phyloP scores from a whole-genome alignment of 2,329 filamentous ascomycete genomes.

The Botrytis porri region DNA sequence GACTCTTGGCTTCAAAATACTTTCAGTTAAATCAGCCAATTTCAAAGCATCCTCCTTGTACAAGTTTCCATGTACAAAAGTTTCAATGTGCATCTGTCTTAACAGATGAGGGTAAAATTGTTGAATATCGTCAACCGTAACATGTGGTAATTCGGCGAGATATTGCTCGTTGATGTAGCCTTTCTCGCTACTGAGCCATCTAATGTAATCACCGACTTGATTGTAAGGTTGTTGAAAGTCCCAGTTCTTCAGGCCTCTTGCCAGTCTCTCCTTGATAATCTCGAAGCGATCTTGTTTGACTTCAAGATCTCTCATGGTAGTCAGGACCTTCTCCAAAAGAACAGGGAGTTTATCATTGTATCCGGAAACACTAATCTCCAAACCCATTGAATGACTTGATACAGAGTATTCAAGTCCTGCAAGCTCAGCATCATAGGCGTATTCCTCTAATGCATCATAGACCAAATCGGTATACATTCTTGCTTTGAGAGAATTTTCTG shows the following conservation, averaged over 20 bases:
- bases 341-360: conserved; percentile 97
- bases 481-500: conserved; percentile 73
- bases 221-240: conserved; percentile 85
- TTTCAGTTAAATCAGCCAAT: conserved; percentile 79
- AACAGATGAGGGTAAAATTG: conserved; percentile 78
- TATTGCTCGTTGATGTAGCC: conserved; percentile 78
- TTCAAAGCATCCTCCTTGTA: conserved; percentile 90
- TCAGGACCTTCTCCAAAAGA: conserved; percentile 81
- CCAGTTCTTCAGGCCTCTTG: conserved; percentile 77
- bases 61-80: conserved; percentile 86
- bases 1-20: conserved; percentile 67
- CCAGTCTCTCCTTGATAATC: conserved; percentile 82
- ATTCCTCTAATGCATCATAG: conserved; percentile 83
- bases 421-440: conserved; percentile 93
- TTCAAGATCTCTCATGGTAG: conserved; percentile 79
- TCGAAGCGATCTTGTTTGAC: conserved; percentile 85
- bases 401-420: conserved; percentile 84
- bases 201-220: conserved; percentile 79
- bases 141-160: conserved; percentile 68
- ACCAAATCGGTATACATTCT: conserved; percentile 82
- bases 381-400: conserved; percentile 65
- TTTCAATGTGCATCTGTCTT: conserved; percentile 80
- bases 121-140: conserved; percentile 72
- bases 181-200: conserved; percentile 74
- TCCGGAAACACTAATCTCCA: conserved; percentile 77